These are phyloP conservation scores for Pleurotus ostreatus DNA, from an alignment of 768 basidiomycete species.

Conservation along the genomic window DNA sequence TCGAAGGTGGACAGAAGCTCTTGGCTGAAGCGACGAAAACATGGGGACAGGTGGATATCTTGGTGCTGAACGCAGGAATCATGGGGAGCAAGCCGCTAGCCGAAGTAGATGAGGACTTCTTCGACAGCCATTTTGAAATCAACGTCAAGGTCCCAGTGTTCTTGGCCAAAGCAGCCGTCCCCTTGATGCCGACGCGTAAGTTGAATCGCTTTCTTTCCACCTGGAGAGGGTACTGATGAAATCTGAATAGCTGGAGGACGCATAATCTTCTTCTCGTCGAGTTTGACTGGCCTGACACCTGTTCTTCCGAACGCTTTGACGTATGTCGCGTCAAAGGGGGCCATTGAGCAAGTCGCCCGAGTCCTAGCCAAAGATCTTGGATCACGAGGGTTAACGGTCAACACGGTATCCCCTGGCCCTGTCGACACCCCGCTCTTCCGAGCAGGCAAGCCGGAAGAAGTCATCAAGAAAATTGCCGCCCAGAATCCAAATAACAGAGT, in stretches of 20 bases:
- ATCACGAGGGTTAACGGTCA: conserved; percentile 48
- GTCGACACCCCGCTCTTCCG: conserved; percentile 55
- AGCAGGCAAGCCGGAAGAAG: conserved; percentile 43
- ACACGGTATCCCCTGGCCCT: conserved; percentile 38
- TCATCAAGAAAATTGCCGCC: conserved; percentile 41
- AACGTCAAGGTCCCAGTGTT: conserved; percentile 63
- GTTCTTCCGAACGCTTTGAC: conserved; percentile 45
- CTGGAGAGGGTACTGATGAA: not conserved
- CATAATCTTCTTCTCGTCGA: conserved; percentile 55
- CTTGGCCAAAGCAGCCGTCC: conserved; percentile 42
- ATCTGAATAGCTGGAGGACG: conserved; percentile 40
- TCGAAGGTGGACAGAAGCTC: conserved; percentile 43
- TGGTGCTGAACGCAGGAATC: conserved; percentile 55
- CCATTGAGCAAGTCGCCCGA: conserved; percentile 54
- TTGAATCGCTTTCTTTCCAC: not conserved
- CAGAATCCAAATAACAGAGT: conserved; percentile 44
- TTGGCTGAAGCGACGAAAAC: conserved; percentile 43
- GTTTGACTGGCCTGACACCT: conserved; percentile 38
- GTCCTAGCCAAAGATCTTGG: conserved; percentile 60
- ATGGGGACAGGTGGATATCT: conserved; percentile 52
- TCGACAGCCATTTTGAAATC: conserved; percentile 44
- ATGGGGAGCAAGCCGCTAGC: conserved; percentile 49
- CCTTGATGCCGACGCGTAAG: conserved; percentile 40
- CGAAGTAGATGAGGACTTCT: conserved; percentile 49
- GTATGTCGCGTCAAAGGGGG: conserved; percentile 55